These are phyloP conservation scores for Wickerhamiella occidentalis DNA, from an alignment of 805 yeast genomes.

Conservation along the genomic window DNA sequence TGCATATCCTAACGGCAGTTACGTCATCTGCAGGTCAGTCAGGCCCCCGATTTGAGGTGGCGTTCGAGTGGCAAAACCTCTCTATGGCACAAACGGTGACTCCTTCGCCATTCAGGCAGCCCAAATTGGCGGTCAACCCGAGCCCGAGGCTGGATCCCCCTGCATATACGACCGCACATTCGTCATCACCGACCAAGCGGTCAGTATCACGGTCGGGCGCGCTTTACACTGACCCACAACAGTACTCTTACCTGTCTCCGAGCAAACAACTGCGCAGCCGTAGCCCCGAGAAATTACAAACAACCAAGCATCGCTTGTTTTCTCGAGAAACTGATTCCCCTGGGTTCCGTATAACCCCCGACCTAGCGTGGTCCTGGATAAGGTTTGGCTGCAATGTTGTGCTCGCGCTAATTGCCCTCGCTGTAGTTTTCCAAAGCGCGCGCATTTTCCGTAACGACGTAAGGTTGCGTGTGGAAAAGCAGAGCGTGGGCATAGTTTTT, in stretches of 20 bases:
- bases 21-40: neutral
- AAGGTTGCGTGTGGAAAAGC: conserved; percentile 50
- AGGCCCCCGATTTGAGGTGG: neutral
- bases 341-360: neutral
- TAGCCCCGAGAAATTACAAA: neutral
- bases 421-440: conserved; percentile 40
- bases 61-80: too few species aligned
- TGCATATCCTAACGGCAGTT: neutral
- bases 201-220: neutral
- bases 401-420: conserved; percentile 40
- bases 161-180: neutral
- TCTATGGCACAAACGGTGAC: conserved; percentile 1
- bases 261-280: neutral
- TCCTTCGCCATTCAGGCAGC: neutral
- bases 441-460: conserved; percentile 57
- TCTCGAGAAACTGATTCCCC: neutral
- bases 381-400: conserved; percentile 35
- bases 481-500: conserved; percentile 45
- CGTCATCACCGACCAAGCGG: conserved; percentile 1
- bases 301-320: neutral
- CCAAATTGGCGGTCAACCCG: neutral
- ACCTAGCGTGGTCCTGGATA: neutral
- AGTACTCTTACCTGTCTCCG: neutral
- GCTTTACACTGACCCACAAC: neutral
- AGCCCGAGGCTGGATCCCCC: neutral